These are phyloP conservation scores for Melastoma candidum DNA, from an alignment of 441 rosid genomes.

Conservation along the genomic window DNA sequence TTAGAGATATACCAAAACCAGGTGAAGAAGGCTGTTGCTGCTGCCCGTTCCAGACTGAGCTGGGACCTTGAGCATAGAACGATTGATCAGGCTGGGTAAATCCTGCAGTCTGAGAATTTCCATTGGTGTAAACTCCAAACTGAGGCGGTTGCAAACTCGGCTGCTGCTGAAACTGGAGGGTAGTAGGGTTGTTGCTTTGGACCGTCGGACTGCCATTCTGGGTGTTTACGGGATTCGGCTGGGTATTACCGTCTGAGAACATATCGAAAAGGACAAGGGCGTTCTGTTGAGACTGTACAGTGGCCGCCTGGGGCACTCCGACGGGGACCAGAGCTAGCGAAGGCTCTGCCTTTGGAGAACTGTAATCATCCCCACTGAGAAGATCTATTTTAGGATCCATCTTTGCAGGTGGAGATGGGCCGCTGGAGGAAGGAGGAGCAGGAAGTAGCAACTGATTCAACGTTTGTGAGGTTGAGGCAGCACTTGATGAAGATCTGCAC, in stretches of 20 bases:
- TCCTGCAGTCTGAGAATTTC: conserved; percentile 42
- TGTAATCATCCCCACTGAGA: conserved; percentile 80
- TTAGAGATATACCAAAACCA: conserved; percentile 36
- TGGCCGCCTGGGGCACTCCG: conserved; percentile 46
- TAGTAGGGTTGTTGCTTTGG: conserved; percentile 28
- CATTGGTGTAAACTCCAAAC: conserved; percentile 53
- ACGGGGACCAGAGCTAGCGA: conserved; percentile 80
- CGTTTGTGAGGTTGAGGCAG: conserved; percentile 36
- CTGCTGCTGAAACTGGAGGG: conserved; percentile 58
- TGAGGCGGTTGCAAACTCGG: conserved; percentile 46
- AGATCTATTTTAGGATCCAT: conserved; percentile 71
- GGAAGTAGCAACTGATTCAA: conserved; percentile 68
- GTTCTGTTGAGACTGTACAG: conserved; percentile 61
- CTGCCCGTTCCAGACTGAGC: conserved; percentile 68
- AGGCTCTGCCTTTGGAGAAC: conserved; percentile 47
- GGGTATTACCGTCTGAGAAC: conserved; percentile 49
- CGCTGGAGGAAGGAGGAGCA: conserved; percentile 62
- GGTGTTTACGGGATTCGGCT: conserved; percentile 36
- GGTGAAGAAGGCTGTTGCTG: conserved; percentile 52
- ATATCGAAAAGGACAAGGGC: conserved; percentile 83
- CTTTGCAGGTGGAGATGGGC: conserved; percentile 32
- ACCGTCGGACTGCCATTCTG: conserved; percentile 37
- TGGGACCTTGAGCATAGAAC: conserved; percentile 36
- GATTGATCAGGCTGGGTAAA: conserved; percentile 57
- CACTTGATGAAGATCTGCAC: conserved; percentile 50